Percentiles rank a stretch among this genome's conserved stretches.
Conservation (phyloP, 2,329 filamentous ascomycete genomes). For the Paecilomyces niveus region DNA sequence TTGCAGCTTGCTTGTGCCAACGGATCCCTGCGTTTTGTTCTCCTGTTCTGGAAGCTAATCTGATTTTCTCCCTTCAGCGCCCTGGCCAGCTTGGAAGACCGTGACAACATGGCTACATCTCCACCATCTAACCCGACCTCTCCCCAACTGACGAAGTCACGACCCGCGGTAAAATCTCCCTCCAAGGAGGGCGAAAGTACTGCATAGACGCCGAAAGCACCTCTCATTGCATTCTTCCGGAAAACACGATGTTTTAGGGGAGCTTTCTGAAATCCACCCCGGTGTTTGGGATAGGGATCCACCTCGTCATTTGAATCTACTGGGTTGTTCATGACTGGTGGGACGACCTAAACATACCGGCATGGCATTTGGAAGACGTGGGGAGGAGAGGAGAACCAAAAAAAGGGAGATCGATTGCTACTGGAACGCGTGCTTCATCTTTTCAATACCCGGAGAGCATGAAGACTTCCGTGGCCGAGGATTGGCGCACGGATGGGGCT, state of each 20-base stretch:
- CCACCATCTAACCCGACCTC: slow-evolving; percentile 43
- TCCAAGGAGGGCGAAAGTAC: slow-evolving; percentile 34
- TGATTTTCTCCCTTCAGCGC: slow-evolving; percentile 26
- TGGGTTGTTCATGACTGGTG: too few relatives aligned
- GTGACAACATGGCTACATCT: slow-evolving; percentile 40
- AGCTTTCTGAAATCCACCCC: background rate
- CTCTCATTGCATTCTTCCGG: slow-evolving; percentile 14
- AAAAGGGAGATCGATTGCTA: slow-evolving; percentile 7
- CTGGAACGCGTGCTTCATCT: slow-evolving; percentile 22
- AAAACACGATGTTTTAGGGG: slow-evolving; percentile 25
- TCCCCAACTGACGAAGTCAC: slow-evolving; percentile 39
- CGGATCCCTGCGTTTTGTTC: slow-evolving; percentile 2
- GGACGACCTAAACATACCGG: background rate
- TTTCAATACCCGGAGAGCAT: slow-evolving; percentile 21
- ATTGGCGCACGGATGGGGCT: slow-evolving; percentile 5
- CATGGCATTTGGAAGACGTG: background rate
- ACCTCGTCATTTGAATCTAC: background rate
- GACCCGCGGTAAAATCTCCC: slow-evolving; percentile 37
- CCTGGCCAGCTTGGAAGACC: slow-evolving; percentile 40
- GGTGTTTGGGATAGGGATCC: background rate
- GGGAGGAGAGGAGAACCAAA: slow-evolving; percentile 1
- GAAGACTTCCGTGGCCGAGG: slow-evolving; percentile 2
- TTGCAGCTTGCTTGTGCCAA: slow-evolving; percentile 1
- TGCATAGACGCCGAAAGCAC: slow-evolving; percentile 24
- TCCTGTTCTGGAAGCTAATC: slow-evolving; percentile 5